phyloP scores from a whole-genome alignment of 1,284 basidiomycete species.

The Ceratobasidium sp. region DNA sequence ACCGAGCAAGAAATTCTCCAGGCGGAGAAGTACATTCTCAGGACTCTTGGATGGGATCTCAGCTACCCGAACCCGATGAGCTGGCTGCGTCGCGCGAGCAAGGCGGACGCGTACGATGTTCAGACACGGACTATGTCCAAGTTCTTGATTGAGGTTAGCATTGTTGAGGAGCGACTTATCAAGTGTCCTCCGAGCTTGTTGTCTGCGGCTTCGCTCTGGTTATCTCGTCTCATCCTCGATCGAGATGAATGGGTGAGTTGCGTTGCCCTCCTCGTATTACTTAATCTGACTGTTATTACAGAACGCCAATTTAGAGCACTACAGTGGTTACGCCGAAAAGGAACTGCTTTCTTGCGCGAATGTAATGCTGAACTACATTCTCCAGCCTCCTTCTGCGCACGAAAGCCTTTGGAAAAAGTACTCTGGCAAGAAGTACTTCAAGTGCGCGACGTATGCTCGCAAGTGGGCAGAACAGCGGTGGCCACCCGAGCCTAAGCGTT shows the following conservation, averaged over 20 bases:
- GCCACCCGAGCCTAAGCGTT: conserved; percentile 28
- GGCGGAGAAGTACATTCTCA: conserved; percentile 94
- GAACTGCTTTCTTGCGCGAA: conserved; percentile 90
- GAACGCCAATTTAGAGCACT: conserved; percentile 91
- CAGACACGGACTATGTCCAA: conserved; percentile 93
- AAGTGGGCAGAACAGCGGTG: conserved; percentile 47
- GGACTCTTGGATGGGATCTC: conserved; percentile 79
- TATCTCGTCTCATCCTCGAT: conserved; percentile 88
- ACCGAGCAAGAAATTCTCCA: conserved; percentile 89
- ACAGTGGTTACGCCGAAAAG: conserved; percentile 90
- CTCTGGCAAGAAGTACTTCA: conserved; percentile 86
- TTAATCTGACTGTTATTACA: conserved; percentile 55
- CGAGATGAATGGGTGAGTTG: conserved; percentile 83
- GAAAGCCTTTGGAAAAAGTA: conserved; percentile 88
- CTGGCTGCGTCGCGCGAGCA: conserved; percentile 91
- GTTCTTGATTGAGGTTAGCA: conserved; percentile 91
- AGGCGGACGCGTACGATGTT: conserved; percentile 93
- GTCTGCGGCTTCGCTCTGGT: conserved; percentile 92
- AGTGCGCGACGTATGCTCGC: conserved; percentile 64
- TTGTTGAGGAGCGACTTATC: conserved; percentile 89
- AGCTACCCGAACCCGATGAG: conserved; percentile 95
- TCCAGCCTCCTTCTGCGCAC: conserved; percentile 75
- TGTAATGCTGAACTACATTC: conserved; percentile 92
- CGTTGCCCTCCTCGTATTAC: neutral
- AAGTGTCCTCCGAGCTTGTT: conserved; percentile 85